Base-by-base conservation (phyloP, 2,329 filamentous ascomycete genomes). In the Epichloe sp. region DNA sequence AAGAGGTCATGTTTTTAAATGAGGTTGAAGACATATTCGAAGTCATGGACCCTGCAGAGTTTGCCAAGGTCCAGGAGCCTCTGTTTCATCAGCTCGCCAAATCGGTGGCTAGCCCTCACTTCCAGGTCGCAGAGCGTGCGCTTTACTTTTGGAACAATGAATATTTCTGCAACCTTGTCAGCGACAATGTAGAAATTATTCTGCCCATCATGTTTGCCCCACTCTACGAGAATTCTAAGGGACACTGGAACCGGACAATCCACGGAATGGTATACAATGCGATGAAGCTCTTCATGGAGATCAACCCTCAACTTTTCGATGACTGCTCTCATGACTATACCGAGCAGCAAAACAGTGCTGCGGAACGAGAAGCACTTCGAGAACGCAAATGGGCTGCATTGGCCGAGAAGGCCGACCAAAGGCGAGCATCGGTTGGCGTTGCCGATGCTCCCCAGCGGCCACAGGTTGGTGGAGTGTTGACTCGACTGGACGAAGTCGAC, bases 141-240 rank as follows among this genome's bases (percentile, higher is more conserved):
- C 77, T 98, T 31, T 98, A 98, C 72, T 98, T 98, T 74, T 98
- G 93, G 93, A 98, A 98, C 76, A 98, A 98, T 64, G 93, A 98
- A 68, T 98, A 98, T 68, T 98, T 98, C 72, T 98, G 93, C 76
- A 98, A 97, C 64, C 77, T 98, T 53, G 93, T 98, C 59, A 96
- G 90, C 73, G 93, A 98, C 71, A 98, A 98, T 62, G 93, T 98
- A 51, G 91, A 97, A 63, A 91, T 95, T 45, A 98, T 98, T 60
- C 76, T 98, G 44, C 93, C 93, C 3, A 98, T 98, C 65, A 98
- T 98, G 93, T 98, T 98, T 71, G 90, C 91, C 26, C 91, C 93
- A 2, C 77, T 98, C 34, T 98, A 96, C 62, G 93, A 98, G 69
- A 98, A 98, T 67, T 97, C 91, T 4, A 98, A 98, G 72, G 91